These are phyloP conservation scores for Dictyostelium capitatum DNA, from an alignment of 78 protist genomes.

Conservation along the genomic window DNA sequence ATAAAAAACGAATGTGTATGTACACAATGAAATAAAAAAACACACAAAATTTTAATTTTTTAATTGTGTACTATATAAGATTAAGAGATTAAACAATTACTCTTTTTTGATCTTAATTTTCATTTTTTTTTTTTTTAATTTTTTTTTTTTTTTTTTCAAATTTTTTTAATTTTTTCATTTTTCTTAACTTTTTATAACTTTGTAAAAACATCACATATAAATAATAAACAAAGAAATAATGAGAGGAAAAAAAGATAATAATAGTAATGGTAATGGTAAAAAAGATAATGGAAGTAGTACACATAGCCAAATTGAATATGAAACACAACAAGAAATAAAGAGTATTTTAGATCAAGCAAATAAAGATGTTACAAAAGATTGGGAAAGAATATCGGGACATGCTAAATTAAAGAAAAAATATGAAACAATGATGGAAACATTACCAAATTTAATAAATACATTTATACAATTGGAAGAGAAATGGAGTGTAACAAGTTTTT, in stretches of 20 bases:
- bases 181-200: not conserved
- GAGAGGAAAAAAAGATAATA: not conserved
- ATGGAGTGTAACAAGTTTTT: not conserved
- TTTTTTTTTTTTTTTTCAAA: no score
- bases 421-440: not conserved
- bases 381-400: not conserved
- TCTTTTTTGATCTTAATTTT: no score
- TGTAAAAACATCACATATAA: not conserved
- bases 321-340: not conserved
- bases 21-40: no score
- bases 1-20: no score
- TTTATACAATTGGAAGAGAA: not conserved
- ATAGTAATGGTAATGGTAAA: not conserved
- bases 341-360: not conserved
- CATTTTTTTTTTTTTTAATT: no score
- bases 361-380: not conserved
- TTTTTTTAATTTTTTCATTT: no score
- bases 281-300: not conserved
- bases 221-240: not conserved
- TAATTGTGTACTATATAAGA: no score
- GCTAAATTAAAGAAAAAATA: not conserved
- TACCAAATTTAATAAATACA: not conserved
- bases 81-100: no score
- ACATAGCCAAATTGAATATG: not conserved
- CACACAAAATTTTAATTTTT: no score